Base-by-base conservation (phyloP, 2,329 filamentous ascomycete species). In the Arthrobotrys musiformis region DNA sequence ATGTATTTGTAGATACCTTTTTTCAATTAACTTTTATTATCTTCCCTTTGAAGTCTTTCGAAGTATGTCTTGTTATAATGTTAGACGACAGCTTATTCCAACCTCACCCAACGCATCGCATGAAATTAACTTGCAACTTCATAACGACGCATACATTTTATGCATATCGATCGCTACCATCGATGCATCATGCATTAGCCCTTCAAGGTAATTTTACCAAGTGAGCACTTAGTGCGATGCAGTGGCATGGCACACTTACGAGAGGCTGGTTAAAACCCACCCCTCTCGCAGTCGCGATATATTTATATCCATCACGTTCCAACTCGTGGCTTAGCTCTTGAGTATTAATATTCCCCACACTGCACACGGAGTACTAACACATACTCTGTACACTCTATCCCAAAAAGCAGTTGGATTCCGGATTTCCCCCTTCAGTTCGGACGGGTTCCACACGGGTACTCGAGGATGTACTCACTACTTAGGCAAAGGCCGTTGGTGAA, bases 401-500 rank as follows among this genome's bases (percentile, higher is more conserved):
- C 48, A 52, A 30, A 28, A 52, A 6, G 48, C 50, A 52, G 24
- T 52, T 33, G 9, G 40, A 42, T 42, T 42, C 40, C n/a, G n/a
- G n/a, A n/a, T n/a, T n/a, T n/a, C n/a, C n/a, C n/a, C 44, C 17
- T 48, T 48, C n/a, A n/a, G n/a, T n/a, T n/a, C n/a, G n/a, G 19
- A 22, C 30, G 40, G 54, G 54, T 58, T 26, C 54, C 30, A 40
- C 33, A 26, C 54, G 8, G 19, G 54, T 58, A 40, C 54, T n/a
- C n/a, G n/a, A n/a, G n/a, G n/a, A n/a, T n/a, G n/a, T n/a, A n/a
- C n/a, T n/a, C 60, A 37, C 60, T 60, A 50, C 48, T 35, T 37
- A 40, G 50, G n/a, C n/a, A n/a, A n/a, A n/a, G n/a, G n/a, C n/a
- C 35, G 56, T 63, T 69, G 46, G 61, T 37, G 56, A 61, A 48